A percentile compares a stretch with the other conserved stretches of the same genome.
Conservation (phyloP, 805 yeast species). For the Metschnikowia aberdeeniae region DNA sequence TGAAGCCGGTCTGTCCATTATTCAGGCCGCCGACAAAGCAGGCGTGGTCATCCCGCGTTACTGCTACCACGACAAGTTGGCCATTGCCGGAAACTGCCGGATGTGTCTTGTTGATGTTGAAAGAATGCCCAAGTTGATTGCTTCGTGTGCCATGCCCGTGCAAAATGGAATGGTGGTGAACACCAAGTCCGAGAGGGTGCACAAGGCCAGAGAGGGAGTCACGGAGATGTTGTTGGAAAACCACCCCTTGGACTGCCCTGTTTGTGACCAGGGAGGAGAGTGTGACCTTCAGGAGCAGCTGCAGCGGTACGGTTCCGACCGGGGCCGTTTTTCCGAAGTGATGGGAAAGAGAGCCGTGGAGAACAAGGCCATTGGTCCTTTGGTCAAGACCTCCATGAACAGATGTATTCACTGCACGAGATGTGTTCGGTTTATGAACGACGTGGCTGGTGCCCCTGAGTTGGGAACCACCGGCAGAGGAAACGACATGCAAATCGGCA, state of each 20-base stretch:
- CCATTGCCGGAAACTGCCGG: constrained; percentile 89
- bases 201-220: constrained; percentile 83
- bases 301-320: constrained; percentile 75
- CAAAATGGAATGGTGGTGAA: constrained; percentile 83
- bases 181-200: constrained; percentile 73
- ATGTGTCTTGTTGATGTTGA: constrained; percentile 91
- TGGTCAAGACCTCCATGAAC: constrained; percentile 87
- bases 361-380: constrained; percentile 86
- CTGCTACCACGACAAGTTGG: constrained; percentile 87
- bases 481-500: constrained; percentile 88
- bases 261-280: constrained; percentile 93
- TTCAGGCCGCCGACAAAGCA: constrained; percentile 89
- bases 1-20: constrained; percentile 83
- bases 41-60: constrained; percentile 85
- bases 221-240: constrained; percentile 84
- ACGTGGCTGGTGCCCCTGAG: constrained; percentile 90
- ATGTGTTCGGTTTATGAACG: constrained; percentile 85
- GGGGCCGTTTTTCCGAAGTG: constrained; percentile 80
- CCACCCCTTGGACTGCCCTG: constrained; percentile 90
- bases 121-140: constrained; percentile 83
- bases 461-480: constrained; percentile 88
- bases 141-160: constrained; percentile 92
- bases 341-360: constrained; percentile 86
- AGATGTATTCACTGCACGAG: constrained; percentile 91
- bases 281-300: constrained; percentile 90